These are phyloP conservation scores for Pseudogymnoascus sp. DNA, from an alignment of 2,329 filamentous ascomycete species.

Conservation along the genomic window DNA sequence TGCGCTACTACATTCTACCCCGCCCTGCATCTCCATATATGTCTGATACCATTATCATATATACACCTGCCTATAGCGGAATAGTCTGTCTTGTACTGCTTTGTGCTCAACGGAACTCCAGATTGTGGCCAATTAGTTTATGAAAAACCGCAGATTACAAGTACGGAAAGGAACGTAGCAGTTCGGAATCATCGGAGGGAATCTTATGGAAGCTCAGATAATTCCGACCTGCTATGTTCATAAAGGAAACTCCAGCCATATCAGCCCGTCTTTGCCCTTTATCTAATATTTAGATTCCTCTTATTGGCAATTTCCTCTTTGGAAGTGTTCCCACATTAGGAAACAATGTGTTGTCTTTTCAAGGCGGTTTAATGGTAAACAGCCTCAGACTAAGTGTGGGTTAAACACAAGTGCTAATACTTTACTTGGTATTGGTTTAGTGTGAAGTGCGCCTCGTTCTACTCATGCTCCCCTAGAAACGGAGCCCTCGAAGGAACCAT, in stretches of 20 bases:
- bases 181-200: neutral
- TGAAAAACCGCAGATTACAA: neutral
- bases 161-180: neutral
- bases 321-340: neutral
- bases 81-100: neutral
- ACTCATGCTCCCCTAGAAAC: neutral
- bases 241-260: neutral
- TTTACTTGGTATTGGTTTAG: neutral
- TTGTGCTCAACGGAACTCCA: neutral
- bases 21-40: neutral
- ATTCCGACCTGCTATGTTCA: neutral
- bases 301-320: neutral
- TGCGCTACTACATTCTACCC: neutral
- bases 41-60: neutral
- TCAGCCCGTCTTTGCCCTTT: neutral
- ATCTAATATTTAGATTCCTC: neutral
- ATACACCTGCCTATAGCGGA: neutral
- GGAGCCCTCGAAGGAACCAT: neutral
- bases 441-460: neutral
- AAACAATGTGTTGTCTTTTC: neutral
- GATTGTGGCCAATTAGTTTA: neutral
- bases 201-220: neutral
- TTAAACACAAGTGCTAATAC: neutral
- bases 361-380: neutral
- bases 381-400: neutral